Base-by-base conservation (phyloP, 2,329 filamentous ascomycete genomes). In the Chrysoporthe puriensis region DNA sequence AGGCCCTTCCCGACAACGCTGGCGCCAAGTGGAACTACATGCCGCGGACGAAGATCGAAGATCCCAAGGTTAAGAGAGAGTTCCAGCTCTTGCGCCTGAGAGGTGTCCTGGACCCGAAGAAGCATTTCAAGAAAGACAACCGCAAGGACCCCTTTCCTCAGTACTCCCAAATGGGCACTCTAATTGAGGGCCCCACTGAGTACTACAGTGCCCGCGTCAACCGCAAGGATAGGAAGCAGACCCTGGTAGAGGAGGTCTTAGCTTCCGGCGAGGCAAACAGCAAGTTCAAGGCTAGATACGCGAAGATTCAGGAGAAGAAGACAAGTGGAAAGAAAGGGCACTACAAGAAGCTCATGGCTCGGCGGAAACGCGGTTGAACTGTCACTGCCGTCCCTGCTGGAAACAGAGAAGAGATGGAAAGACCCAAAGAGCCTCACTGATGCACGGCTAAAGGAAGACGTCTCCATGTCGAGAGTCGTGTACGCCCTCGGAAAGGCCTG, bases 1-100 rank as follows among this genome's bases (percentile, higher is more conserved):
- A 79, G 79, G 73, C 74, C 66, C 66, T 73, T 14, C 77, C 78
- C 64, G 76, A 83, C 67, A 91, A 90, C 70, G 91, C 94, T 62
- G 96, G 95, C 57, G 80, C 89, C 18, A 84, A 91, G 67, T 98
- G 95, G 95, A 98, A 91, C 81, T 87, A 96, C 73, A 84, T 99
- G 64, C 94, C 94, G 6, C 90, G 90, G 74, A 97, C 95, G 36
- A 85, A 92, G 62, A 80, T 97, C 62, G 97, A 64, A 5, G 69
- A 94, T 0, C 88, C 93, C 9, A 90, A 96, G 75, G 84, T 97
- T 70, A 97, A 94, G 79, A 87, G 93, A 73, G 95, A 99, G 76
- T 84, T 97, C 62, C 94, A 97, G 79, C 83, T 98, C 13, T 83
- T 99, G 68, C 90, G 93, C 72, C 95, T 97, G 91, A 89, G 96